Percentiles rank a stretch among this genome's conserved stretches.
phyloP scores from a whole-genome alignment of 2,329 filamentous ascomycete genomes.

The Nigrospora oryzae region DNA sequence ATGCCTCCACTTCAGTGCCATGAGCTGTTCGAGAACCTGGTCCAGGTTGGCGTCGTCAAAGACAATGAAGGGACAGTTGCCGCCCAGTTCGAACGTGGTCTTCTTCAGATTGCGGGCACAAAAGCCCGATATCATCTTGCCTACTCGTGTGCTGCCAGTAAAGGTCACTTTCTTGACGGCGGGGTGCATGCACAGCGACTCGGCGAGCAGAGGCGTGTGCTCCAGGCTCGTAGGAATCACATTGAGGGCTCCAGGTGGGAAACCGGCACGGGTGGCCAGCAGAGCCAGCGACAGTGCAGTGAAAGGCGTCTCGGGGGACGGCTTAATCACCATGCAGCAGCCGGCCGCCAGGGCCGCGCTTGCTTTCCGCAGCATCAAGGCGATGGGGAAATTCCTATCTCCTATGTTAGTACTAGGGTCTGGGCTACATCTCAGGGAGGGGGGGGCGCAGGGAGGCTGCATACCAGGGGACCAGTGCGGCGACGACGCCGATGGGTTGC shows the following conservation, averaged over 20 bases:
- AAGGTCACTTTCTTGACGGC: conserved; percentile 61
- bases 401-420: conserved; percentile 16
- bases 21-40: conserved; percentile 40
- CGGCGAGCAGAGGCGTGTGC: conserved; percentile 34
- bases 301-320: conserved; percentile 66
- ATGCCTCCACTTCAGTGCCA: conserved; percentile 33
- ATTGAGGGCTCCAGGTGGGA: conserved; percentile 63
- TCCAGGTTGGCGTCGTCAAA: conserved; percentile 60
- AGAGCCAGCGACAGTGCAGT: conserved; percentile 62
- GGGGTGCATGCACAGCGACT: conserved; percentile 36
- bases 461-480: conserved; percentile 59
- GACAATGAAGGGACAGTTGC: conserved; percentile 61
- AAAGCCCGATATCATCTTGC: conserved; percentile 55
- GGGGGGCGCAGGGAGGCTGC: no score
- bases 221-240: conserved; percentile 35
- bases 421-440: no score
- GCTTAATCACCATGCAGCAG: conserved; percentile 67
- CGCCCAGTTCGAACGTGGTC: conserved; percentile 61
- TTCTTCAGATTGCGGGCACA: conserved; percentile 62
- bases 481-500: conserved; percentile 62
- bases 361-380: conserved; percentile 60
- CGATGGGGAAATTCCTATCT: conserved; percentile 49
- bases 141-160: conserved; percentile 62
- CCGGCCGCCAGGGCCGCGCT: conserved; percentile 62
- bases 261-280: conserved; percentile 62